phyloP scores from a whole-genome alignment of 2,329 filamentous ascomycete genomes.

The Zasmidium angulare region DNA sequence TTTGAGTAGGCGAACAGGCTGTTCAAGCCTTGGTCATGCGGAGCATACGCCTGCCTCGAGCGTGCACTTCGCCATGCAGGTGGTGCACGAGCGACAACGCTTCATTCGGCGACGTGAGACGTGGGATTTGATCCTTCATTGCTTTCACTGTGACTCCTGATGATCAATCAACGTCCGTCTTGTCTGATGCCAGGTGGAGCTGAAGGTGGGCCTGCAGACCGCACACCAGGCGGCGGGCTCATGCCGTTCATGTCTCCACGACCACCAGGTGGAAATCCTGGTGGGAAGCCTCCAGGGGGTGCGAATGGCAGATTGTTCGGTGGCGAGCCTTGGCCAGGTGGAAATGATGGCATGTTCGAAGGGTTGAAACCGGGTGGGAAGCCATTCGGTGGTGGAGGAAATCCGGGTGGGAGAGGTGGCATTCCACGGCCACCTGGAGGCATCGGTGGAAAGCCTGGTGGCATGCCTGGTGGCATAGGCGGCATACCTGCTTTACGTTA shows the following conservation, averaged over 20 bases:
- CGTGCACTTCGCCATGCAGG: too few relatives aligned
- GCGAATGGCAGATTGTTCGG: conserved; percentile 30
- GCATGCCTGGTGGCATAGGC: conserved; percentile 26
- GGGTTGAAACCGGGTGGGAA: conserved; percentile 39
- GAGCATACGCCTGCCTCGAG: too few relatives aligned
- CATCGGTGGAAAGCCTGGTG: conserved; percentile 24
- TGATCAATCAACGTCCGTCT: background rate
- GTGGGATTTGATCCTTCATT: background rate
- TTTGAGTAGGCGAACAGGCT: too few relatives aligned
- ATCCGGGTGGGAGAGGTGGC: conserved; percentile 36
- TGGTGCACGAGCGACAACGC: too few relatives aligned
- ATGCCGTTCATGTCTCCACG: conserved; percentile 13
- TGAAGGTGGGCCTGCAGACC: background rate
- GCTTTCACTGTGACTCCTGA: background rate
- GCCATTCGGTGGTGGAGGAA: conserved; percentile 38
- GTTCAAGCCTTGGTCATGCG: too few relatives aligned
- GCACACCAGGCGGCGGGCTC: conserved; percentile 12
- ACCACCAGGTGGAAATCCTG: conserved; percentile 16
- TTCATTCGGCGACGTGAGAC: too few relatives aligned
- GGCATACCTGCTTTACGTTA: conserved; percentile 17
- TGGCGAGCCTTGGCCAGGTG: conserved; percentile 31
- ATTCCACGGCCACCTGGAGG: conserved; percentile 26
- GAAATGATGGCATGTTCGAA: conserved; percentile 36
- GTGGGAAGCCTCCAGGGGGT: conserved; percentile 25
- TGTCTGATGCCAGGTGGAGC: background rate